These are phyloP conservation scores for Colletotrichum horii DNA, from an alignment of 2,329 filamentous ascomycete genomes.

Conservation along the genomic window DNA sequence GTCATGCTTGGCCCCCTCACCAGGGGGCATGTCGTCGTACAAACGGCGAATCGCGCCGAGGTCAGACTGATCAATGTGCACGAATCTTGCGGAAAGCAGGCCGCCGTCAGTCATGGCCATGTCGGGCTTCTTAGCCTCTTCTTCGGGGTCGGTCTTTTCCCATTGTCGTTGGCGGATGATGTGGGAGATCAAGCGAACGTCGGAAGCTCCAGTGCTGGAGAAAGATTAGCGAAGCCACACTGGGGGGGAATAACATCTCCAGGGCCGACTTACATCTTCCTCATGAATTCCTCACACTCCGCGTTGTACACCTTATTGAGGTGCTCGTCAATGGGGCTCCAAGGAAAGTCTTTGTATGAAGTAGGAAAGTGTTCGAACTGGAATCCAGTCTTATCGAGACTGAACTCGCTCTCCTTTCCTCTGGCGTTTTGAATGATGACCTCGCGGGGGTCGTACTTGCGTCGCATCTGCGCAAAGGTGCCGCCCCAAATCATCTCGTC, in stretches of 20 bases:
- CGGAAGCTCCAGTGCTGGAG: background rate
- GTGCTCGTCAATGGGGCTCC: conserved; percentile 1
- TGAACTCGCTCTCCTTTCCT: background rate
- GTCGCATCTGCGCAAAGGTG: conserved; percentile 6
- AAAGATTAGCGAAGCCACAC: background rate
- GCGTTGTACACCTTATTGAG: background rate
- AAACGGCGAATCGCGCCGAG: conserved; percentile 33
- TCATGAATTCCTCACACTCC: background rate
- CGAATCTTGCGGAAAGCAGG: background rate
- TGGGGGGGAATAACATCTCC: background rate
- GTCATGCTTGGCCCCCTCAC: background rate
- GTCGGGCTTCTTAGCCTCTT: background rate
- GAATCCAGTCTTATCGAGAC: background rate
- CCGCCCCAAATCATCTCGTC: conserved; percentile 9
- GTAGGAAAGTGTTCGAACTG: background rate
- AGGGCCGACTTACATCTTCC: background rate
- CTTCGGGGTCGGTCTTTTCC: background rate
- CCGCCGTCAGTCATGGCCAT: conserved; percentile 7
- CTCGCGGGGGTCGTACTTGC: background rate
- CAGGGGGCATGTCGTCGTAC: background rate
- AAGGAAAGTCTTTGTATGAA: background rate
- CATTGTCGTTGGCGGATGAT: background rate
- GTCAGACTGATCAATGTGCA: conserved; percentile 65
- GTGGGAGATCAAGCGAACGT: background rate
- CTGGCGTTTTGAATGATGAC: background rate